Conservation (phyloP, 164 flowering plant genomes). For the Amborella trichopoda region DNA sequence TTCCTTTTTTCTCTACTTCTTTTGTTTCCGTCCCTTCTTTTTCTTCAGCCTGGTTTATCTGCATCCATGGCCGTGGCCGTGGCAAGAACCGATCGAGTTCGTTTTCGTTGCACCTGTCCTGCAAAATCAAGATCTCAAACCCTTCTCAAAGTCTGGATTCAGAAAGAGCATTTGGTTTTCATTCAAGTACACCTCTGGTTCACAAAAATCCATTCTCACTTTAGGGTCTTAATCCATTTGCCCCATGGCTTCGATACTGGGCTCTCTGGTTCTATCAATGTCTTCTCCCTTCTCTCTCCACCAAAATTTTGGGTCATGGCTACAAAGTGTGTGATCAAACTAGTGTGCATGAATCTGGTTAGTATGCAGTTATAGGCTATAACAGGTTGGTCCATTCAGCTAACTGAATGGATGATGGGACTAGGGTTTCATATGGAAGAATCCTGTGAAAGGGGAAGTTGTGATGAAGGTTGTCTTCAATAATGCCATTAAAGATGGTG, state of each 20-base stretch:
- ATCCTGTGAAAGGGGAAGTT: constrained; percentile 40
- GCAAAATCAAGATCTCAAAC: constrained; percentile 29
- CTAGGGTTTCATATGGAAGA: constrained; percentile 54
- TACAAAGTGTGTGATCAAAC: constrained; percentile 20
- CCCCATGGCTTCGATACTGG: constrained; percentile 49
- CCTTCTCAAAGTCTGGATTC: constrained; percentile 45
- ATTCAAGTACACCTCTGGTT: constrained; percentile 23
- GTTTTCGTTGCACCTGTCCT: constrained; percentile 48
- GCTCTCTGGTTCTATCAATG: constrained; percentile 46
- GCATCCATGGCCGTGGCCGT: constrained; percentile 34
- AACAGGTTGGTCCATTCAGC: constrained; percentile 36
- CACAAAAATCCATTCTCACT: constrained; percentile 16
- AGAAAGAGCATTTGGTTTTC: constrained; percentile 17
- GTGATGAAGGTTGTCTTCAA: too few relatives aligned
- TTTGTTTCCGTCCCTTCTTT: constrained; percentile 30
- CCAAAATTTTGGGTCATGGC: constrained; percentile 56
- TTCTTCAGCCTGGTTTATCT: constrained; percentile 40
- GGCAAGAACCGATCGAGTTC: constrained; percentile 9
- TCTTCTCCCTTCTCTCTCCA: constrained; percentile 43
- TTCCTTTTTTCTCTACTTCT: constrained; percentile 11
- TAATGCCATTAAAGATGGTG: too few relatives aligned
- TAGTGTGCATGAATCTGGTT: constrained; percentile 25
- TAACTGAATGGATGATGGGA: constrained; percentile 66
- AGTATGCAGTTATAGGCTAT: constrained; percentile 70
- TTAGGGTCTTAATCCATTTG: constrained; percentile 36